Base-by-base conservation (phyloP, 2,329 filamentous ascomycete species). In the Pseudocercospora fijiensis region DNA sequence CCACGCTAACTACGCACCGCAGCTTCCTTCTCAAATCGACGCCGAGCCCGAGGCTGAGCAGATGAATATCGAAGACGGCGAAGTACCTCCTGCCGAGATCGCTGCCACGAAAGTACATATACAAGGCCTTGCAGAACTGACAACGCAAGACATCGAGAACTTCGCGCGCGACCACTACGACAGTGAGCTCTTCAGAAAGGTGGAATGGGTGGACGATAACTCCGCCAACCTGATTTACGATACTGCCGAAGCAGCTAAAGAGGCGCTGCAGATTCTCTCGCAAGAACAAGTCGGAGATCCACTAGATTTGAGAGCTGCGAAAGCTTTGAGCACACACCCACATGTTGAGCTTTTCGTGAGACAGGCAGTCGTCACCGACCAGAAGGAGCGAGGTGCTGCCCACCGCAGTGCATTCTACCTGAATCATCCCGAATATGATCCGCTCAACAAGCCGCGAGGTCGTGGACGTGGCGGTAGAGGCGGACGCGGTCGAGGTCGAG, bases 141-240 rank as follows among this genome's bases (percentile, higher is more conserved):
- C 89, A 30, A 92, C 92, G 27, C 84, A 87, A 61, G 87, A 96
- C 67, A 89, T 98, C 71, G 88, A 90, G 70, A 82, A 84, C 64
- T 97, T 92, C 71, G 70, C 73, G 41, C 59, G 64, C 27, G 86
- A 91, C 8, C 85, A 95, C 76, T 92, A 85, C 72, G 79, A 82
- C 37, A 75, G 77, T 13, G 81, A 83, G 61, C 73, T 80, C 58
- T 81, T 88, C 62, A 80, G 85, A 61, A 84, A 85, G 65, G 82
- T 97, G 67, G 92, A 98, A 79, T 99, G 95, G 95, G 92, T 99
- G 69, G 91, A 98, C 76, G 95, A 99, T 77, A 88, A 86, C 6
- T 94, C 92, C 0, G 91, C 92, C 66, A 98, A 98, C 75, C 82
- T 97, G 59, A 78, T 96, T 58, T 98, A 95, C 79, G 81, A 82